Conservation (phyloP, 441 rosid species). For the Capsella rubella region DNA sequence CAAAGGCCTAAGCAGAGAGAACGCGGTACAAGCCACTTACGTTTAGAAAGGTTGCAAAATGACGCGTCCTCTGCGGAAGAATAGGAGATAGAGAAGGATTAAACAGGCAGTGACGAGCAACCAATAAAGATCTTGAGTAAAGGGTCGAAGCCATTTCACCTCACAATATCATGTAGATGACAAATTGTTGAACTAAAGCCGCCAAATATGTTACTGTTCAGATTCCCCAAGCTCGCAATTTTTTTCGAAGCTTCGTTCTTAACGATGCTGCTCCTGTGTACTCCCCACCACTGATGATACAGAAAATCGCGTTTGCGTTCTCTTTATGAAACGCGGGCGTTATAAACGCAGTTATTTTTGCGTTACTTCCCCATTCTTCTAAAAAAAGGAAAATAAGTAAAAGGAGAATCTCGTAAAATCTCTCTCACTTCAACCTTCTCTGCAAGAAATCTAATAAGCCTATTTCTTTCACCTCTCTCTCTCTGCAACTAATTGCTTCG, state of each 20-base stretch:
- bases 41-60: slow-evolving; percentile 45
- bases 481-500: slow-evolving; percentile 21
- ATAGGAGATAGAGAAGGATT: slow-evolving; percentile 38
- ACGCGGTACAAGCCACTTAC: slow-evolving; percentile 38
- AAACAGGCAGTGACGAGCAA: slow-evolving; percentile 48
- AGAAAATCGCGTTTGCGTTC: slow-evolving; percentile 9
- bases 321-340: not conserved
- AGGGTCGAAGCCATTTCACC: slow-evolving; percentile 64
- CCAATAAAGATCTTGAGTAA: slow-evolving; percentile 53
- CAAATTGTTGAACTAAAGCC: not conserved
- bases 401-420: not conserved
- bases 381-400: not conserved
- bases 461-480: not conserved
- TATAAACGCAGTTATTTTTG: not conserved
- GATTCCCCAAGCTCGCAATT: slow-evolving; percentile 27
- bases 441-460: slow-evolving; percentile 41
- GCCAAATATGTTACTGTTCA: slow-evolving; percentile 2
- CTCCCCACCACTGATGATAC: not conserved
- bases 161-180: slow-evolving; percentile 37
- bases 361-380: not conserved
- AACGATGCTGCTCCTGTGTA: slow-evolving; percentile 22
- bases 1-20: slow-evolving; percentile 19
- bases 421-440: slow-evolving; percentile 34
- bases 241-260: slow-evolving; percentile 11
- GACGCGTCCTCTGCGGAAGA: slow-evolving; percentile 41